Base-by-base conservation (phyloP, 768 basidiomycete species). In the Rhodotorula graminis region DNA sequence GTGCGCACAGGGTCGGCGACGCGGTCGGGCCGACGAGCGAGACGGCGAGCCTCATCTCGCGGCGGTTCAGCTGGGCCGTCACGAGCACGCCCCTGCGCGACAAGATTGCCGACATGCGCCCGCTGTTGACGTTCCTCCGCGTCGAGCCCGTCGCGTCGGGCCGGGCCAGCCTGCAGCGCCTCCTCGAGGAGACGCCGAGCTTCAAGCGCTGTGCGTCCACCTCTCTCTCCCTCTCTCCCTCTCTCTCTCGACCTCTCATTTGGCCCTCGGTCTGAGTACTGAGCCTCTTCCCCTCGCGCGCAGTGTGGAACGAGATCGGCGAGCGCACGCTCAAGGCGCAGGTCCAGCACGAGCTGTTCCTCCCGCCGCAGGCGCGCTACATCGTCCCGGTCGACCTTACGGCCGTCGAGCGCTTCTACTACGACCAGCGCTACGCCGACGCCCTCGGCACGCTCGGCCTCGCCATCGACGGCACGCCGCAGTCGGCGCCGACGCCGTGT, bases 21-120 rank as follows among this genome's bases (percentile, higher is more conserved):
- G 61, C 77, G 1, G 67, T 68, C 50, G 69, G 67, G 0, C 53
- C 64, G 29, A 70, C 65, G 46, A 79, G 78, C 52, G 80, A 83
- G 49, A 82, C 81, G 76, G 80, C 82, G 2, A 77, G 80, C 16
- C 73, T 81, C 5, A 81, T 84, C 15, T 81, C 81, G 2, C 79
- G 83, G 1, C 70, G 77, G 42, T 77, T 78, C 71, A 80, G 80
- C 21, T 78, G 81, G 42, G 83, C 82, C 1, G 79, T 84, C 15
- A 81, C 81, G 11, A 81, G 81, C 11, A 84, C 83, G 16, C 83
- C 83, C 7, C 80, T 83, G 4, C 80, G 77, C 52, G 72, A 78
- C 29, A 77, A 78, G 44, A 80, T 82, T 59, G 76, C 78, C 53
- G 82, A 83, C 68, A 75, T 83, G 29, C 77, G 77, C 16, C 77